phyloP scores from a whole-genome alignment of 129 eudicot genomes.

The Helichrysum umbraculigerum region DNA sequence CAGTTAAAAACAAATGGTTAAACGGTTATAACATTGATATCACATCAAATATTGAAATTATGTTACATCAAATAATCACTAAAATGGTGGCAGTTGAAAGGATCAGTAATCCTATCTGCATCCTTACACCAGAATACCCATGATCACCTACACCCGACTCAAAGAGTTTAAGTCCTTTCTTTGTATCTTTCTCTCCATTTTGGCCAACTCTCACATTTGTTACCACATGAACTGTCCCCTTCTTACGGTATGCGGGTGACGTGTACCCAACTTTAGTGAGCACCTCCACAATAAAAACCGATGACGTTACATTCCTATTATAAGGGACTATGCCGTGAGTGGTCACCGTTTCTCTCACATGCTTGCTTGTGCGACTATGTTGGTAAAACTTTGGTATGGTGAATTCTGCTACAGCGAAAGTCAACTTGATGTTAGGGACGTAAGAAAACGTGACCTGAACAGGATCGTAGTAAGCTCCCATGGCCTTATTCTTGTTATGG shows the following conservation, averaged over 20 bases:
- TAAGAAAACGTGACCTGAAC: constrained; percentile 29
- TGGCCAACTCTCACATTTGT: constrained; percentile 34
- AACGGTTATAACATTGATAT: no score
- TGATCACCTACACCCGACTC: constrained; percentile 20
- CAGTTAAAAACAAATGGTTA: not conserved
- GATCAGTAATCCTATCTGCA: constrained; percentile 9
- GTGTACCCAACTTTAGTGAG: constrained; percentile 34
- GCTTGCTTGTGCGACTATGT: constrained; percentile 22
- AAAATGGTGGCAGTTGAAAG: constrained; percentile 24
- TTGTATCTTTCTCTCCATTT: constrained; percentile 16
- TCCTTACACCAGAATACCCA: not conserved
- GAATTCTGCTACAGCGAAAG: constrained; percentile 32
- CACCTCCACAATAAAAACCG: constrained; percentile 33
- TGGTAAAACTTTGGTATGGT: constrained; percentile 32
- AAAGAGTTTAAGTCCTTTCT: constrained; percentile 30
- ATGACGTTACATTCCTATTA: constrained; percentile 21
- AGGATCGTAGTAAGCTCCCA: constrained; percentile 38
- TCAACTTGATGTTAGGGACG: constrained; percentile 36
- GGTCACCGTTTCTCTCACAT: constrained; percentile 23
- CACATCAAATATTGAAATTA: not conserved
- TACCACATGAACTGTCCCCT: constrained; percentile 14
- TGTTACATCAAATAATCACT: constrained; percentile 11
- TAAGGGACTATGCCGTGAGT: constrained; percentile 27
- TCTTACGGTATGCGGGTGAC: constrained; percentile 33
- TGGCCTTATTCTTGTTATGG: constrained; percentile 35